Base-by-base conservation (phyloP, 805 yeast genomes). In the Millerozyma acaciae region DNA sequence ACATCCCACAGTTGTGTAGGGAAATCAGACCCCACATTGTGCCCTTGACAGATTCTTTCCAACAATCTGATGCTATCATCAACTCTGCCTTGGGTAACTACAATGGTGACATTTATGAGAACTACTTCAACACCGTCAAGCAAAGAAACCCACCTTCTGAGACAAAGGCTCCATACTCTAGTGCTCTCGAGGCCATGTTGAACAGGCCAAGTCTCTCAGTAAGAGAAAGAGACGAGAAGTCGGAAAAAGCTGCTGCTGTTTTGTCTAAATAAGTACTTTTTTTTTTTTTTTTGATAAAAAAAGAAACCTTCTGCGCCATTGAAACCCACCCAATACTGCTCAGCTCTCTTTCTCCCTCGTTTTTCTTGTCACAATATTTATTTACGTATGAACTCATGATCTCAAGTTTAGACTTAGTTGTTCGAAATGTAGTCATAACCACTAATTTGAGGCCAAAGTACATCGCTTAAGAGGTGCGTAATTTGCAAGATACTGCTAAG, bases 91-190 rank as follows among this genome's bases (percentile, higher is more conserved):
- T 67, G 33, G 73, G 69, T 32, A 54, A 54, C 38, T 66, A 58
- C 50, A 57, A 66, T 40, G 73, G 73, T 42, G 58, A 66, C 48
- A 53, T 66, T 37, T 66, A 66, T 44, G 65, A 65, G 45, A 65
- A 66, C 53, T 65, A 65, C 51, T 62, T 63, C 50, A 41, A 42
- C 10, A 48, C 47, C 13, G 67, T 65, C 22, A 65, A 65, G 47
- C 32, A 37, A 16, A 47, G 53, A 37, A 62, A 66, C 47, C 54
- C 60, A 31, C 45, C 53, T 4, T 39, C 43, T 21, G 42, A 51
- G 17, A 46, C 57, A 29, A 65, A 65, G 53, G 71, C 72, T 29
- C 68, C 71, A 21, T 66, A 66, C 47, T 50, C 65, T 16, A 54
- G 41, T 21, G 59, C 48, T 10, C 49, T 66, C 31, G 66, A 63